Base-by-base conservation (phyloP, 2,329 filamentous ascomycete genomes). In the Arthroderma sp. region DNA sequence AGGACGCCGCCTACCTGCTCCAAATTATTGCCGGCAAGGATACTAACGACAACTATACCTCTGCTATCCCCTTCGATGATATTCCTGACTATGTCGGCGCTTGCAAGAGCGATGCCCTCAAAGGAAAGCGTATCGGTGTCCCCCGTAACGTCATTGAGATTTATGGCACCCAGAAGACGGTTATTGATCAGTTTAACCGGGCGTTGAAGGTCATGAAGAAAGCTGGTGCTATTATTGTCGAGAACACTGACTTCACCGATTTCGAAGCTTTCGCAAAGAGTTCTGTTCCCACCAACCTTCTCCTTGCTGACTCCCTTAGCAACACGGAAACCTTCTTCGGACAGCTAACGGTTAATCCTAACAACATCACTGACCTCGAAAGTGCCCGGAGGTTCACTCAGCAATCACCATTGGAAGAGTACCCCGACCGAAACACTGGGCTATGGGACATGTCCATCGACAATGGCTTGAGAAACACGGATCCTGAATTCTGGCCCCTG, bases 41-140 rank as follows among this genome's bases (percentile, higher is more conserved):
- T 59, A 60, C 63, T 1, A 68, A 75, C 33, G 80, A 82, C 63
- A 82, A 82, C 62, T 82, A 82, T 67, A 82, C 80, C 0, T 72
- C 72, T 11, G 77, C 78, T 0, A 84, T 82, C 28, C 85, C 84
- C 0, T 77, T 73, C 59, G 66, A 66, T 1, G 68, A 62, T 0
- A 66, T 79, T 1, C 83, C 83, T 0, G 74, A 87, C 66, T 87
- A 87, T 62, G 77, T 81, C 7, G 74, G 73, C 2, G 80, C 83
- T 0, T 80, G 83, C 64, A 74, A 80, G 19, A 68, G 75, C 19
- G 74, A 75, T 11, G 75, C 76, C 0, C 72, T 86, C 0, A 60
- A 69, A 9, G 81, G 81, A 6, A 80, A 80, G 55, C 77, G 83
- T 1, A 81, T 88, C 25, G 85, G 85, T 2, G 76, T 88, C 2